Conservation (phyloP, 768 basidiomycete species). For the Trametes cingulata region DNA sequence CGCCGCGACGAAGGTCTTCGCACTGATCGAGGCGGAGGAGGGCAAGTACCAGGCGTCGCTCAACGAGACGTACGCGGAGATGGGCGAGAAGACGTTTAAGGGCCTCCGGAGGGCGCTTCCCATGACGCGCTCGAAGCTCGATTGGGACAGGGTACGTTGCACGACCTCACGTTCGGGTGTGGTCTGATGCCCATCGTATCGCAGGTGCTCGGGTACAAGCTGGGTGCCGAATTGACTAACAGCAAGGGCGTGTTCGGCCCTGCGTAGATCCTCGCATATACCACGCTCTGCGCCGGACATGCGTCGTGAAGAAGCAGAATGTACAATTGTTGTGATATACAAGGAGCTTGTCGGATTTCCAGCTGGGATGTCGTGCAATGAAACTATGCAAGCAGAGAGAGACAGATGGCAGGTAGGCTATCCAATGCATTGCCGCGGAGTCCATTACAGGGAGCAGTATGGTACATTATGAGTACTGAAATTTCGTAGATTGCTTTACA, state of each 20-base stretch:
- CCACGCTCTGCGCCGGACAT: not conserved
- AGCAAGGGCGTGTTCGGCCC: slow-evolving; percentile 55
- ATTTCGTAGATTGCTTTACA: slow-evolving; percentile 24
- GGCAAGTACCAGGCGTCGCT: slow-evolving; percentile 76
- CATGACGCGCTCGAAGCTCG: slow-evolving; percentile 88
- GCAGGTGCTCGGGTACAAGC: slow-evolving; percentile 63
- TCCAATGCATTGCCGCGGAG: too few species aligned
- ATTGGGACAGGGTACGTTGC: slow-evolving; percentile 84
- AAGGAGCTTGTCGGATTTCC: not conserved
- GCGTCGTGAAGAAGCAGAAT: slow-evolving; percentile 7
- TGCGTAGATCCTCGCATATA: slow-evolving; percentile 22
- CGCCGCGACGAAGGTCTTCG: slow-evolving; percentile 72
- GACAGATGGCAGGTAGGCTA: too few species aligned
- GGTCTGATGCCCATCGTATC: not conserved
- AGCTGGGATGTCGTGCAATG: too few species aligned
- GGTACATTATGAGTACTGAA: not conserved
- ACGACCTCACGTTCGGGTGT: not conserved
- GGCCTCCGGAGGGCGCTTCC: slow-evolving; percentile 88
- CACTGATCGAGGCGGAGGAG: slow-evolving; percentile 80
- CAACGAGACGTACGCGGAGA: slow-evolving; percentile 80
- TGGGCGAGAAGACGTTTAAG: slow-evolving; percentile 94
- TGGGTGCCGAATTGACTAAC: slow-evolving; percentile 74
- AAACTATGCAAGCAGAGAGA: too few species aligned
- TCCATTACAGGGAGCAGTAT: not conserved
- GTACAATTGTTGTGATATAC: slow-evolving; percentile 17